Evolutionary conservation across 768 basidiomycete species (phyloP).

Genomic region (Coprinopsis sp.): DNA sequence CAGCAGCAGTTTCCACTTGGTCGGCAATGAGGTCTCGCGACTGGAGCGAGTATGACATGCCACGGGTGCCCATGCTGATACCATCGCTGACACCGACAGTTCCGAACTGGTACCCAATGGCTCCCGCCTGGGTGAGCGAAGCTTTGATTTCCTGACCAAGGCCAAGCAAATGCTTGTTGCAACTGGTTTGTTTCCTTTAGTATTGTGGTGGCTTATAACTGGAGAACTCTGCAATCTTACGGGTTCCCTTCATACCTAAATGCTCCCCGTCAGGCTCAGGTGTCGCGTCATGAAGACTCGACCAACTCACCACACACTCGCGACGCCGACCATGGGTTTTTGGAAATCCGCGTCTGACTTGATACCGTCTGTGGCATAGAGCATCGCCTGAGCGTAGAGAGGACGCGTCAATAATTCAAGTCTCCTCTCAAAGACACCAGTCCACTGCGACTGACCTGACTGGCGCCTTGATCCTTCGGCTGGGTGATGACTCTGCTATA

Average conservation of each 20-base stretch:
- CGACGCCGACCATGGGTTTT: slow-evolving; percentile 97
- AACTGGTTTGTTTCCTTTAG: slow-evolving; percentile 44
- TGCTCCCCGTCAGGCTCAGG: slow-evolving; percentile 7
- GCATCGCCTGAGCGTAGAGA: slow-evolving; percentile 81
- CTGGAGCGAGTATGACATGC: slow-evolving; percentile 95
- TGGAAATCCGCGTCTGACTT: slow-evolving; percentile 76
- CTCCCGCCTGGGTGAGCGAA: slow-evolving; percentile 60
- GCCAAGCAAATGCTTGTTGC: slow-evolving; percentile 88
- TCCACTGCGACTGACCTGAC: slow-evolving; percentile 56
- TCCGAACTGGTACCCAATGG: slow-evolving; percentile 97
- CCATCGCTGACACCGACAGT: slow-evolving; percentile 97
- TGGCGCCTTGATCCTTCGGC: slow-evolving; percentile 92
- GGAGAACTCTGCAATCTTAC: slow-evolving; percentile 46
- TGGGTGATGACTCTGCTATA: slow-evolving; percentile 83
- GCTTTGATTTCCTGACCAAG: slow-evolving; percentile 85
- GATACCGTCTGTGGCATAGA: slow-evolving; percentile 97
- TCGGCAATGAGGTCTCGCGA: slow-evolving; percentile 98
- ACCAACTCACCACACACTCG: slow-evolving; percentile 80
- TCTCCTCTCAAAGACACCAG: slow-evolving; percentile 1
- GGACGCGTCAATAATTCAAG: slow-evolving; percentile 3
- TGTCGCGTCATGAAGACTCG: neutral
- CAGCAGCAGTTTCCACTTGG: slow-evolving; percentile 92
- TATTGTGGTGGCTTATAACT: slow-evolving; percentile 4
- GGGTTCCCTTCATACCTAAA: slow-evolving; percentile 99
- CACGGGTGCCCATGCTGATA: slow-evolving; percentile 95